phyloP scores from a whole-genome alignment of 345 rosid genomes.

The Populus nigra region DNA sequence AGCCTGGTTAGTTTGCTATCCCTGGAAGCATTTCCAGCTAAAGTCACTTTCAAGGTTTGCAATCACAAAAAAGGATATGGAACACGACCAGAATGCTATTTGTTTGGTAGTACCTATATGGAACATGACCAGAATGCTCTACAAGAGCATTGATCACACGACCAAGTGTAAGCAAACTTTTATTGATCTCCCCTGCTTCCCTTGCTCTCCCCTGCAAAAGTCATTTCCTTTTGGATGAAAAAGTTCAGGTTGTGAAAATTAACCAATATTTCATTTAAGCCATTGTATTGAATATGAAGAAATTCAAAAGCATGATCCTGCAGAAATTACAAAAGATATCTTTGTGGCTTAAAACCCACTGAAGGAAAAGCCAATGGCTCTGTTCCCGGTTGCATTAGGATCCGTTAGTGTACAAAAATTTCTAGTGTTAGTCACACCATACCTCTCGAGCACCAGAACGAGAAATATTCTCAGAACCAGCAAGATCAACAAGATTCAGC shows the following conservation, averaged over 20 bases:
- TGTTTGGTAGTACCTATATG: slow-evolving; percentile 59
- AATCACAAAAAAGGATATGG: slow-evolving; percentile 44
- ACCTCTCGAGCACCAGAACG: slow-evolving; percentile 99
- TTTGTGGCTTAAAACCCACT: background rate
- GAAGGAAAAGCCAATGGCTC: background rate
- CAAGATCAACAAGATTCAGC: slow-evolving; percentile 97
- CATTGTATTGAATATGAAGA: background rate
- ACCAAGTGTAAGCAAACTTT: slow-evolving; percentile 97
- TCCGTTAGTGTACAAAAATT: background rate
- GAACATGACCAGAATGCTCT: slow-evolving; percentile 98
- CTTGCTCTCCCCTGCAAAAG: slow-evolving; percentile 92
- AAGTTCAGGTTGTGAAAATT: background rate
- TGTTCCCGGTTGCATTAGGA: background rate
- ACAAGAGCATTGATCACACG: slow-evolving; percentile 96
- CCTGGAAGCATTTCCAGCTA: slow-evolving; percentile 41
- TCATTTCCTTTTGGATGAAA: slow-evolving; percentile 13
- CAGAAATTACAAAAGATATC: slow-evolving; percentile 12
- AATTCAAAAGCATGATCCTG: slow-evolving; percentile 22
- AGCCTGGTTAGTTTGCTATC: slow-evolving; percentile 96
- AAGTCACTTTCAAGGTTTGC: slow-evolving; percentile 6
- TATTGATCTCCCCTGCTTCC: slow-evolving; percentile 99
- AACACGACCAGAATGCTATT: slow-evolving; percentile 65
- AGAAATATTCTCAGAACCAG: slow-evolving; percentile 98
- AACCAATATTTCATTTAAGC: background rate
- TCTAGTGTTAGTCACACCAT: slow-evolving; percentile 14